Percentiles rank a stretch among this genome's conserved stretches.
Evolutionary conservation across 1,284 basidiomycete genomes (phyloP).

Genomic region (Takashimella koratensis): DNA sequence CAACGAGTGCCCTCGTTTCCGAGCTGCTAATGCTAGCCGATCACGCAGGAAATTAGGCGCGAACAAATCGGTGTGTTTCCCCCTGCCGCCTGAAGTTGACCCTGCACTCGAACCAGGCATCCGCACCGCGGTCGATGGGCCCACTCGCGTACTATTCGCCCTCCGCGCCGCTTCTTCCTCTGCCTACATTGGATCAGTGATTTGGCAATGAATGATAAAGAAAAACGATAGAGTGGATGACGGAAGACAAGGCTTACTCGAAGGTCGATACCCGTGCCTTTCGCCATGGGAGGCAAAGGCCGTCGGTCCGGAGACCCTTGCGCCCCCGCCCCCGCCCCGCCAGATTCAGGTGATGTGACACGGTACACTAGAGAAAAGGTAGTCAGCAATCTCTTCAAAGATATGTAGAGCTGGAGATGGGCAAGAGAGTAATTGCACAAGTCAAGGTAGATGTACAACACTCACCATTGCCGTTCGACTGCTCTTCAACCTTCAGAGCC

Average conservation of each 20-base stretch:
- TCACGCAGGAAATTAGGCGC: conserved; percentile 22
- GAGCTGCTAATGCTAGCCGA: conserved; percentile 20
- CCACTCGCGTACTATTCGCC: conserved; percentile 10
- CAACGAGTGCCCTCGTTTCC: conserved; percentile 23
- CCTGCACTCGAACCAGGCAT: conserved; percentile 14
- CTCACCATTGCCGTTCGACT: background rate
- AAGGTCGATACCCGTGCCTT: conserved; percentile 25
- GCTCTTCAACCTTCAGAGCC: background rate
- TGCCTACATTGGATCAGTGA: conserved; percentile 27
- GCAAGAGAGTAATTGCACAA: background rate
- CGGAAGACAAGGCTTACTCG: conserved; percentile 9
- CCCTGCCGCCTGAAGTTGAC: conserved; percentile 24
- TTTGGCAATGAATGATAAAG: background rate
- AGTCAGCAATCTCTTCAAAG: background rate
- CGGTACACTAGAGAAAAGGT: background rate
- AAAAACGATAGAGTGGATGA: background rate
- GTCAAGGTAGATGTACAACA: background rate
- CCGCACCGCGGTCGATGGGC: conserved; percentile 8
- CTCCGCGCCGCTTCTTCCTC: conserved; percentile 42
- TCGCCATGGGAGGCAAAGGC: conserved; percentile 11
- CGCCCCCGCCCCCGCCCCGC: too few species aligned
- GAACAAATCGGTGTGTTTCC: conserved; percentile 31
- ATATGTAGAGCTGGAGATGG: background rate
- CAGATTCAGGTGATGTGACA: background rate
- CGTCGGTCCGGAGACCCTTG: background rate